Evolutionary conservation across 106 monocot genomes (phyloP), one percentile per base, ranked within the genome.

Genomic region (Acanthochlamys bracteata): DNA sequence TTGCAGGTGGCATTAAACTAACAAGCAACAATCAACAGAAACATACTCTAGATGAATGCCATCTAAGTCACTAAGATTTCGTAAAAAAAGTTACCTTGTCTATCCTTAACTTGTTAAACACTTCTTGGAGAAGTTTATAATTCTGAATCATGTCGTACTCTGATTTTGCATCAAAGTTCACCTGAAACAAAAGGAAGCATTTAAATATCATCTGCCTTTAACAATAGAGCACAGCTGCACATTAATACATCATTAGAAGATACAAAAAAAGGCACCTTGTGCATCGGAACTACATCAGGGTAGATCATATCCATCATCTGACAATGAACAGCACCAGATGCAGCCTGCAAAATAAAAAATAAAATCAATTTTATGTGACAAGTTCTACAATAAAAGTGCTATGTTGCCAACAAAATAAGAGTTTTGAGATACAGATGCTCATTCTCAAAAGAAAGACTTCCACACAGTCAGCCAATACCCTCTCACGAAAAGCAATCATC

Each of bases 141-240:
- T 88, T 88, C 74, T 88, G 88, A 70, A 88, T 88, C 88, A 88
- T 88, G 55, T 89, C 93, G 73, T 93, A 89, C 71, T 93, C 93
- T 3, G 86, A 66, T 58, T 81, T 93, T 24, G 93, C 89, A 66
- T 93, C 89, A 71, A 93, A 93, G 77, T 93, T 93, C 23, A 93
- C 93, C 93, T 93, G 41, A 11, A 66, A 42, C 17, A 24, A 71
- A 73, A 65, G 58, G 16, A 20, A 52, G 43, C 57, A 72, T 74
- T 22, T 42, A 57, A 25, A n/a, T 10, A 24, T 17, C 23, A 33
- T 16, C 20, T 19, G 10, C 8, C 39, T 33, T 33, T 33, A 33
- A 33, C 4, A 33, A 6, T 33, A 33, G n/a, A n/a, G n/a, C 57
- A 57, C n/a, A 39, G 52, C 19, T 33, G 33, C 33, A 33, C 6